Conservation (phyloP, 768 basidiomycete genomes). For the Leccinum boreale region DNA sequence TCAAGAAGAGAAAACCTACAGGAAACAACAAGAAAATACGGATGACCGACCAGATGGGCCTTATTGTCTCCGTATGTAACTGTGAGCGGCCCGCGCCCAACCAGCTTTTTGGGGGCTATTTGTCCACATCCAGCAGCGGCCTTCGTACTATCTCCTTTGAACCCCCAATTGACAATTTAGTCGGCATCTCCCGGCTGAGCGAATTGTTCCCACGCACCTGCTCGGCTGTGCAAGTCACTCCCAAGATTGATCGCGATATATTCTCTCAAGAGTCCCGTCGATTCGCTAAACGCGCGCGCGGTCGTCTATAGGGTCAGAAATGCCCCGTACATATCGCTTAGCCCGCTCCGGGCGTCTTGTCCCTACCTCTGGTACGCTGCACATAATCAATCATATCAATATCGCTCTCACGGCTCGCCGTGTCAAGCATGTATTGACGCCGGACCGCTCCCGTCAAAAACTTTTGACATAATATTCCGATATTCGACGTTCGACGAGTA, state of each 20-base stretch:
- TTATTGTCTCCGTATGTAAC: conserved; percentile 15
- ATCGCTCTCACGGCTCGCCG: conserved; percentile 2
- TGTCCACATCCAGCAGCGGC: conserved; percentile 8
- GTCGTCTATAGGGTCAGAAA: conserved; percentile 5
- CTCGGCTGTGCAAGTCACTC: conserved; percentile 24
- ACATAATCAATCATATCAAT: neutral
- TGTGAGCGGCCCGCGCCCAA: conserved; percentile 1
- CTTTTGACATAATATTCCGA: conserved; percentile 1
- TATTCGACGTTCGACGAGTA: conserved; percentile 4
- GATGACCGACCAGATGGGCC: conserved; percentile 11
- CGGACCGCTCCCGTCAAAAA: neutral
- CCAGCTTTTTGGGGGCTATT: conserved; percentile 1
- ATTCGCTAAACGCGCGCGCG: conserved; percentile 8
- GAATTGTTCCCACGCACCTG: conserved; percentile 22
- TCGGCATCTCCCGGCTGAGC: conserved; percentile 22
- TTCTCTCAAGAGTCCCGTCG: neutral
- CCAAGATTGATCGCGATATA: conserved; percentile 21
- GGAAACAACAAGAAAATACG: conserved; percentile 4
- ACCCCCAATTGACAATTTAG: conserved; percentile 23
- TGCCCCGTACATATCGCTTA: neutral
- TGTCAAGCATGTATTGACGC: neutral
- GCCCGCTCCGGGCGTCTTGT: neutral
- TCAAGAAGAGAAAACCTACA: neutral
- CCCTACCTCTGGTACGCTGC: neutral
- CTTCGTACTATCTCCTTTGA: conserved; percentile 19